phyloP scores from a whole-genome alignment of 2,329 filamentous ascomycete species.

The Phyllosticta citrichinensis region DNA sequence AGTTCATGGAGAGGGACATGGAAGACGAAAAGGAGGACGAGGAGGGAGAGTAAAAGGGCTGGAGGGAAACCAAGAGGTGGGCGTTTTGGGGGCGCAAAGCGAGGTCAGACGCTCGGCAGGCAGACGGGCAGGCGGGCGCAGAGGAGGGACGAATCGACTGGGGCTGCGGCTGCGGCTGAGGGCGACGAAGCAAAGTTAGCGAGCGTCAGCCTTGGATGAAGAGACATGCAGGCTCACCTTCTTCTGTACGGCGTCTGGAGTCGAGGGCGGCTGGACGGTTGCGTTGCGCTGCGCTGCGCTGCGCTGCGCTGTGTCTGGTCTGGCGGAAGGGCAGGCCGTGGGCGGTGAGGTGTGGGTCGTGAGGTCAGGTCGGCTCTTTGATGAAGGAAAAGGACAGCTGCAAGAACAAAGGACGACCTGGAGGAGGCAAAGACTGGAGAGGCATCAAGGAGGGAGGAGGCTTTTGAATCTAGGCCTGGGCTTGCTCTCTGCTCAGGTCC shows the following conservation, averaged over 20 bases:
- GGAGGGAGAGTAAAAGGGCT: conserved; percentile 11
- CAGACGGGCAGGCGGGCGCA: conserved; percentile 1
- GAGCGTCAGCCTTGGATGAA: conserved; percentile 8
- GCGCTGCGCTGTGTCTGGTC: conserved; percentile 1
- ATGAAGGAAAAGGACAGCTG: no score
- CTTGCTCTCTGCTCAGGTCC: no score
- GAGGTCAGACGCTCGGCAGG: conserved; percentile 1
- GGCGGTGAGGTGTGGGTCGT: neutral
- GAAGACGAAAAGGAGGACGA: conserved; percentile 15
- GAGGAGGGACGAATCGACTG: neutral
- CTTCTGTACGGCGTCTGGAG: neutral
- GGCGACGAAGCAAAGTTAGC: conserved; percentile 9
- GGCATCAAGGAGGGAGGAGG: neutral
- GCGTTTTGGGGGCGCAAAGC: conserved; percentile 2
- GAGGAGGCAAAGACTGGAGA: neutral
- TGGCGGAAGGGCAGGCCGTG: neutral
- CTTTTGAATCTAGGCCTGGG: conserved; percentile 5
- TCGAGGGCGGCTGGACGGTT: neutral
- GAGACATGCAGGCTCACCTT: neutral
- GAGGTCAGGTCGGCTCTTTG: no score
- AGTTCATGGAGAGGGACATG: conserved; percentile 40
- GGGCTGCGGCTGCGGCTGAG: conserved; percentile 10
- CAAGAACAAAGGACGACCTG: neutral
- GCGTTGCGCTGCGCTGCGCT: neutral
- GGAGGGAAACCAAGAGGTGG: conserved; percentile 4